Evolutionary conservation across 2,329 filamentous ascomycete genomes (phyloP).

Genomic region (Neopestalotiopsis sp.): DNA sequence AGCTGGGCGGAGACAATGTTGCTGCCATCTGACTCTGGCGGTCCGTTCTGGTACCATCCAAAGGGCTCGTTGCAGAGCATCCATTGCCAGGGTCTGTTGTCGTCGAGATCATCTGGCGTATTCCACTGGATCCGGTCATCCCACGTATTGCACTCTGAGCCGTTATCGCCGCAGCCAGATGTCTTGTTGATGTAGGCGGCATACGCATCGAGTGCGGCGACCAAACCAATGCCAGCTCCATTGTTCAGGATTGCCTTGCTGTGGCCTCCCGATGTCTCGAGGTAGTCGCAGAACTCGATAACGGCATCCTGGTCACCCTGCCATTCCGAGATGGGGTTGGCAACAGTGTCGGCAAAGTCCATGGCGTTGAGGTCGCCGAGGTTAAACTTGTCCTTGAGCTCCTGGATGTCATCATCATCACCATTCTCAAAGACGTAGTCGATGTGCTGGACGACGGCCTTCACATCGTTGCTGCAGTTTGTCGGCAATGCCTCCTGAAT

Average conservation of each 20-base stretch:
- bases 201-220: conserved; percentile 47
- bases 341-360: conserved; percentile 49
- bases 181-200: conserved; percentile 41
- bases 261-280: conserved; percentile 30
- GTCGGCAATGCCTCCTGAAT: conserved; percentile 50
- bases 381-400: conserved; percentile 48
- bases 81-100: conserved; percentile 48
- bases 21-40: conserved; percentile 35
- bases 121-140: conserved; percentile 42
- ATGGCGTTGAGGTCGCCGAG: conserved; percentile 35
- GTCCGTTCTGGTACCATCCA: conserved; percentile 35
- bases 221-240: conserved; percentile 43
- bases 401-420: conserved; percentile 37
- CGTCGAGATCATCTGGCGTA: conserved; percentile 37
- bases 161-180: conserved; percentile 40
- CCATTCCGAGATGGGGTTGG: conserved; percentile 44
- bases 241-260: conserved; percentile 18
- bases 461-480: conserved; percentile 53
- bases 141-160: conserved; percentile 46
- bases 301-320: conserved; percentile 37
- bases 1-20: conserved; percentile 24
- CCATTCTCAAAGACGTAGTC: conserved; percentile 45
- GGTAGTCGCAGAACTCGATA: conserved; percentile 43
- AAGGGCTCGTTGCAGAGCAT: conserved; percentile 52
- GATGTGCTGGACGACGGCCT: conserved; percentile 50